Evolutionary conservation across 345 rosid species (phyloP), one percentile per base, ranked within the genome.

Genomic region (Murraya paniculata): DNA sequence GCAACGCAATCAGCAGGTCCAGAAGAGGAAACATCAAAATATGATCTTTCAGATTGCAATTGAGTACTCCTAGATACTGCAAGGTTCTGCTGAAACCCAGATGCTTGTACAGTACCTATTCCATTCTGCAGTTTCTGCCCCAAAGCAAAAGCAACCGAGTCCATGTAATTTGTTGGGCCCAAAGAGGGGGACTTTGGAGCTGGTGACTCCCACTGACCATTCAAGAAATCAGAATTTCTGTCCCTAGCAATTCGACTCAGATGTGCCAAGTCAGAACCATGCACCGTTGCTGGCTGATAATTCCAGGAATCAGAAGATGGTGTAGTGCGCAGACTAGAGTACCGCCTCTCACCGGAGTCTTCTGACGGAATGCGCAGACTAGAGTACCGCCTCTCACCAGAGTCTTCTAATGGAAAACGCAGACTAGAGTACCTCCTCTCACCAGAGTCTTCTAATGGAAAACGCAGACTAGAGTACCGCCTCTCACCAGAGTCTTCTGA

Each of bases 361-460:
- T 36, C 75, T 0, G 75, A 72, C 2, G 89, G 86, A 74, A 82
- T 81, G 59, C 93, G 92, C 83, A 91, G 75, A 82, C 97, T 90
- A 58, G 88, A 89, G 85, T 89, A 92, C 72, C 87, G 84, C 80
- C 93, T 91, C 87, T 93, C 97, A 66, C 89, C 72, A 76, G 87
- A 50, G 16, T 48, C 60, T 27, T 71, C 60, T 6, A 39, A 50
- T 16, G 90, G 85, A 72, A 82, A 79, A 45, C 93, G 90, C 83
- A 91, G 74, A 82, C 97, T 91, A 56, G 89, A 91, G 87, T 89
- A 93, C 74, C 86, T 83, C 80, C 93, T 92, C 87, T 92, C 98
- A 68, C 89, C 73, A 77, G 88, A 10, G 30, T 55, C 64, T 7
- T 55, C 75, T 7, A 21, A 56, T 11, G 91, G 87, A 74, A 83